A percentile compares a stretch with the other conserved stretches of the same genome.
Evolutionary conservation across 2,329 filamentous ascomycete genomes (phyloP).

Genomic region (Talaromyces marneffei): DNA sequence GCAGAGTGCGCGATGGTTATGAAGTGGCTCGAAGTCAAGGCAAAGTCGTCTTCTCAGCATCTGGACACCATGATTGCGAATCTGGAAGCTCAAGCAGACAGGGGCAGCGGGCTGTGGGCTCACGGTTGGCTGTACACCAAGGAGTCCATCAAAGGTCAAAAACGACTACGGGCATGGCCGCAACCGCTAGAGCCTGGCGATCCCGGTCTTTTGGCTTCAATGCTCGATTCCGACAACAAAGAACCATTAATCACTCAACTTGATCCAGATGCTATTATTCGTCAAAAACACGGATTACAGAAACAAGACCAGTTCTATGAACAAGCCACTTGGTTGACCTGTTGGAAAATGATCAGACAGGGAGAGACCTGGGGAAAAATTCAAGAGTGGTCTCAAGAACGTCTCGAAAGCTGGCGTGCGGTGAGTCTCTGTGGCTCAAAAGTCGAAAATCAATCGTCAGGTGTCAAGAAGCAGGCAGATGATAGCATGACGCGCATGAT

Average conservation of each 20-base stretch:
- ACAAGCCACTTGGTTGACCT: constrained; percentile 84
- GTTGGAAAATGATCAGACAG: constrained; percentile 83
- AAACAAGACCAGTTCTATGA: constrained; percentile 84
- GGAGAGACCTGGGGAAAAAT: constrained; percentile 71
- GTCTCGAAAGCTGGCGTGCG: constrained; percentile 84
- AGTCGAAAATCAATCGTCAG: constrained; percentile 24
- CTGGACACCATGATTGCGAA: constrained; percentile 72
- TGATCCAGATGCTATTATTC: constrained; percentile 81
- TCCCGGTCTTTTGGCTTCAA: constrained; percentile 50
- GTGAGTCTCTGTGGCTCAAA: constrained; percentile 65
- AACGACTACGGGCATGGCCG: constrained; percentile 66
- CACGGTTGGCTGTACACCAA: constrained; percentile 92
- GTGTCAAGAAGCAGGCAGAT: constrained; percentile 28
- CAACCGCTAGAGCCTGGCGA: constrained; percentile 60
- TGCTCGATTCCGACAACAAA: constrained; percentile 53
- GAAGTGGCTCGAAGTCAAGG: constrained; percentile 78
- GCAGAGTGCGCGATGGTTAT: constrained; percentile 74
- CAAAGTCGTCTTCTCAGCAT: constrained; percentile 60
- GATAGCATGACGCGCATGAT: constrained; percentile 38
- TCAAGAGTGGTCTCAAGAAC: constrained; percentile 76
- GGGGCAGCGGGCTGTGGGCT: constrained; percentile 69
- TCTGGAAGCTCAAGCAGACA: constrained; percentile 67
- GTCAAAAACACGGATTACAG: constrained; percentile 71
- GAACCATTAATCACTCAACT: constrained; percentile 74
- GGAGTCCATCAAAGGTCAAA: constrained; percentile 81